Evolutionary conservation across 2,329 filamentous ascomycete genomes (phyloP), one percentile per base, ranked within the genome.

Genomic region (Helotiales sp.): DNA sequence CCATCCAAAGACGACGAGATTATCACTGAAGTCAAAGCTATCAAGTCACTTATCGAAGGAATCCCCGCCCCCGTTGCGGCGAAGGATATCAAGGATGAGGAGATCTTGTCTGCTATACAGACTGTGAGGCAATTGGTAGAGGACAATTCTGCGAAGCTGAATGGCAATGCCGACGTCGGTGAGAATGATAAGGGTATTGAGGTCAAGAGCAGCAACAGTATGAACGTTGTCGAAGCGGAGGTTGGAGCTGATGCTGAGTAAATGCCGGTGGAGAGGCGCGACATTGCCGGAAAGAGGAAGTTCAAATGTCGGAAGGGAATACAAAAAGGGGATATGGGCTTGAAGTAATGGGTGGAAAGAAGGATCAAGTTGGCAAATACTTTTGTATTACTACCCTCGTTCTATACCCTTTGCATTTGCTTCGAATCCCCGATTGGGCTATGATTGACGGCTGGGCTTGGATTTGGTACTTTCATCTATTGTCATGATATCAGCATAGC

Each of bases 141-240:
- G 49, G 33, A 58, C 27, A 31, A 27, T n/a, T 31, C 29, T 24
- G 44, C 40, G 25, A 52, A 42, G 48, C 25, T 50, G 50, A 55
- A 56, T 34, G 54, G 59, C 15, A 54, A 55, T 19, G 59, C 44
- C 3, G 55, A 59, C 17, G 61, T 59, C 10, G 61, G 57, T 24
- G 55, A 48, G 12, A 63, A 59, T 25, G 62, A 62, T 33, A 64
- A 66, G 50, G 60, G 58, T 12, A 59, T 54, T 17, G 53, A 54
- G n/a, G 59, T 62, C 10, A 59, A 46, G 36, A 57, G 29, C n/a
- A 60, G 51, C 19, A 65, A 62, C 46, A 61, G 63, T 22, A 54
- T 63, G 0, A 60, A 61, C 36, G 54, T 60, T 42, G 62, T 57
- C 19, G 58, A 52, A 13, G 58, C 56, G 15, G 61, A 66, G 60